These are phyloP conservation scores for Bruguiera hainesii DNA, from an alignment of 441 rosid genomes.

Conservation along the genomic window DNA sequence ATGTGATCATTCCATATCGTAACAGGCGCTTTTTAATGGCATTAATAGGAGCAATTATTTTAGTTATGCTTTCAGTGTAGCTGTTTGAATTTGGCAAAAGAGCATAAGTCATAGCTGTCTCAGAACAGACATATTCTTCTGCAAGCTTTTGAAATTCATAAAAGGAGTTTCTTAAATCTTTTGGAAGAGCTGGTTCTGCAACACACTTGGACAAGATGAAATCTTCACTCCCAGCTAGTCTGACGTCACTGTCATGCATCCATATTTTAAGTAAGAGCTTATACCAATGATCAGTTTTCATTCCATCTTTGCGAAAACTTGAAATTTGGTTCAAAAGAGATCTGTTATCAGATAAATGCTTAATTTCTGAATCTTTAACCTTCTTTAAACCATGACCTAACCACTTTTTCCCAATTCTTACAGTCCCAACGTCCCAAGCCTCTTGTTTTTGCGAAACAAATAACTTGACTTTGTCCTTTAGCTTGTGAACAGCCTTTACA, in stretches of 20 bases:
- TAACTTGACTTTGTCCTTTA: constrained; percentile 73
- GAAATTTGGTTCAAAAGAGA: constrained; percentile 74
- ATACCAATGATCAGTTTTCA: constrained; percentile 97
- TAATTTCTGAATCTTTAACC: constrained; percentile 95
- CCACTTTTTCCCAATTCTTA: constrained; percentile 89
- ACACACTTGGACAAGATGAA: constrained; percentile 61
- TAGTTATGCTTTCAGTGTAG: constrained; percentile 36
- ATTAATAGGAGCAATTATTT: constrained; percentile 62
- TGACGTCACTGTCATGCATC: constrained; percentile 65
- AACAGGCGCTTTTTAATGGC: constrained; percentile 66
- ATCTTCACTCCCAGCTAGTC: constrained; percentile 55
- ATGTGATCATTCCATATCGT: constrained; percentile 66
- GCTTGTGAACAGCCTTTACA: constrained; percentile 74
- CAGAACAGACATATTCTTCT: constrained; percentile 68
- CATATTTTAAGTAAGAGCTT: constrained; percentile 69
- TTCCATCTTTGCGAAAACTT: constrained; percentile 71
- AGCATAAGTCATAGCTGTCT: constrained; percentile 58
- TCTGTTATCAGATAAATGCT: constrained; percentile 59
- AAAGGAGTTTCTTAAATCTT: constrained; percentile 67
- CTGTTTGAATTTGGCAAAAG: constrained; percentile 51
- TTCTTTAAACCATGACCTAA: constrained; percentile 84
- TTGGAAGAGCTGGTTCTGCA: constrained; percentile 75
- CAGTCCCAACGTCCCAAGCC: constrained; percentile 77
- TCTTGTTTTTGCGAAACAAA: constrained; percentile 73
- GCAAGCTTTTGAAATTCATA: constrained; percentile 63